Evolutionary conservation across 345 rosid genomes (phyloP), one percentile per base, ranked within the genome.

Genomic region (Salix brachista): DNA sequence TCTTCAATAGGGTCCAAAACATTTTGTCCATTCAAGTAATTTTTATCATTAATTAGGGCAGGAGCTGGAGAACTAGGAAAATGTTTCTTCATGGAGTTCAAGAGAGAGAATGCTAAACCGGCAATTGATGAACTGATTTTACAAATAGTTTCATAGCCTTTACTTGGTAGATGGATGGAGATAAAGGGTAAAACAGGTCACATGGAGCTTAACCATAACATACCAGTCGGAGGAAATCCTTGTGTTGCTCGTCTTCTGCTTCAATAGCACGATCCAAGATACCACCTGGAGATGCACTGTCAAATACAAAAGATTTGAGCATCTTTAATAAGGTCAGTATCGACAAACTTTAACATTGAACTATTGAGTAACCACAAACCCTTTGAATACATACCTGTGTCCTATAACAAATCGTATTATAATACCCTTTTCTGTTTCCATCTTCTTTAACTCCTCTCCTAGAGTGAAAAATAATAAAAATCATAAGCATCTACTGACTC

Each of bases 141-240:
- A 21, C 5, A 70, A 25, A 48, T 17, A 19, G 50, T n/a, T 69
- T 32, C 23, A 62, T 12, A 41, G 74, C 44, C 39, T 71, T 46
- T n/a, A 36, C 36, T 46, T 44, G 42, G 71, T 79, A n/a, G 28
- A 4, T 56, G 13, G 54, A 16, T 41, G 70, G 30, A 78, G 39
- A 70, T 28, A 23, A 60, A 5, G 19, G 12, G 50, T 58, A 25
- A 36, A 32, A 39, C 72, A 21, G 26, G 21, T 37, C 19, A 41
- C 48, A 75, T 23, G 52, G 19, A 69, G 50, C 50, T 25, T 60
- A 54, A 32, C 39, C 19, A 19, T 23, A 52, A 66, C 81, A 28
- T 87, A 92, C 97, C 91, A 92, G 75, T 78, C 85, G 85, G 32
- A 92, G 75, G 77, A 92, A 90, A 84, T 92, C 97, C 78, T 83